These are phyloP conservation scores for Podospora fimiseda DNA, from an alignment of 495 filamentous ascomycete species.

Conservation along the genomic window DNA sequence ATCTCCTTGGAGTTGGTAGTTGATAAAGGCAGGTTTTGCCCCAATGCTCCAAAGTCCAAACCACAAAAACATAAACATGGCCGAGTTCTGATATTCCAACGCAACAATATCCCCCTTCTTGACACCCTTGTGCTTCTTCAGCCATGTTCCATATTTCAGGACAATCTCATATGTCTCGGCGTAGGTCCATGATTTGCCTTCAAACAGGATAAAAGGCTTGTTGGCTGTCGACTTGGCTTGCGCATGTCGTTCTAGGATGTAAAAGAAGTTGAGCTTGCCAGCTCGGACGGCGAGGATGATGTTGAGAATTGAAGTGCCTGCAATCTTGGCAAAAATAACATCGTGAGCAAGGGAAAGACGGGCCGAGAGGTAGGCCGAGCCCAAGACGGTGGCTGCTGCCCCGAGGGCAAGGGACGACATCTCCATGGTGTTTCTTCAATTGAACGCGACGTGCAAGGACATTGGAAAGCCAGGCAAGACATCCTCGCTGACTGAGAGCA, in stretches of 20 bases:
- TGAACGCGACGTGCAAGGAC: neutral
- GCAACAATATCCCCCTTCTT: conserved; percentile 75
- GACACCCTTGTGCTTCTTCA: conserved; percentile 60
- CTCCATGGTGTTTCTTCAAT: conserved; percentile 16
- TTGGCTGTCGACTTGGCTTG: conserved; percentile 47
- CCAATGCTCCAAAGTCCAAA: conserved; percentile 41
- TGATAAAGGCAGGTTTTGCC: conserved; percentile 48
- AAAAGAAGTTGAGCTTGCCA: conserved; percentile 68
- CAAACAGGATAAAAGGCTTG: conserved; percentile 61
- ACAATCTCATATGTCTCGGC: conserved; percentile 64
- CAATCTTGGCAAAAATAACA: conserved; percentile 44
- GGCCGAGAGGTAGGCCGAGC: conserved; percentile 75
- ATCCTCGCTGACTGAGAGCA: too few species aligned
- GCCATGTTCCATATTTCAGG: conserved; percentile 75
- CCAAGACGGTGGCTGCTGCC: conserved; percentile 58
- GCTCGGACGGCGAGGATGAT: conserved; percentile 41
- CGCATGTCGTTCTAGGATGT: conserved; percentile 66
- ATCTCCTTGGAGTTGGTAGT: conserved; percentile 43
- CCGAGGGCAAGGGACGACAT: conserved; percentile 42
- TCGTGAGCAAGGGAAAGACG: conserved; percentile 65
- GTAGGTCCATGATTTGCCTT: conserved; percentile 70
- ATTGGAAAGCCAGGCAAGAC: too few species aligned
- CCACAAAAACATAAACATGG: conserved; percentile 62
- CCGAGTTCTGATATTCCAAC: conserved; percentile 77
- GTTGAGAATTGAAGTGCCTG: conserved; percentile 35